Conservation (phyloP, 345 rosid species). For the Populus nigra region DNA sequence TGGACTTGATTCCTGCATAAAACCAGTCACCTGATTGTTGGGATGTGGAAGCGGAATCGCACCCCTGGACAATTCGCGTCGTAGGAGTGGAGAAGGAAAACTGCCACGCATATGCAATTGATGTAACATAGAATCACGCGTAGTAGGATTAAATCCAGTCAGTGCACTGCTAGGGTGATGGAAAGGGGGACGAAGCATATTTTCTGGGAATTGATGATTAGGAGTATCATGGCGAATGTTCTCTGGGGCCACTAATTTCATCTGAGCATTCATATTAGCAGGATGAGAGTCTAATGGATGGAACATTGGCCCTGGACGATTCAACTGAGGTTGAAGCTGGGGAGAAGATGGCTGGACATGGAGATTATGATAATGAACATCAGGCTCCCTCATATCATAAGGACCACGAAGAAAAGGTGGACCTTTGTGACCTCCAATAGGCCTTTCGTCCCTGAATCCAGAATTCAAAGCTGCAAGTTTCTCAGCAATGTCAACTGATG, state of each 20-base stretch:
- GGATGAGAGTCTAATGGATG: slow-evolving; percentile 61
- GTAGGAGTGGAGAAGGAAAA: slow-evolving; percentile 54
- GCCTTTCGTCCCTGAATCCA: slow-evolving; percentile 52
- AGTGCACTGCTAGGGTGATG: slow-evolving; percentile 48
- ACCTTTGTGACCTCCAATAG: slow-evolving; percentile 50
- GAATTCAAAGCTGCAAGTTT: slow-evolving; percentile 63
- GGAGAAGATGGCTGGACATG: slow-evolving; percentile 44
- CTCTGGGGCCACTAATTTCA: slow-evolving; percentile 59
- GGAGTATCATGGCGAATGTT: slow-evolving; percentile 53
- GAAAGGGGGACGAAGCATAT: slow-evolving; percentile 61
- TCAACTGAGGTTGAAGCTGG: slow-evolving; percentile 50
- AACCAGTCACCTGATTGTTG: slow-evolving; percentile 53
- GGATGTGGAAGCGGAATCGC: slow-evolving; percentile 43
- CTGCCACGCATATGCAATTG: slow-evolving; percentile 65
- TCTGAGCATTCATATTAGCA: slow-evolving; percentile 51
- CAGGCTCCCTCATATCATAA: slow-evolving; percentile 46
- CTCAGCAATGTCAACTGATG: slow-evolving; percentile 47
- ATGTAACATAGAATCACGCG: slow-evolving; percentile 54
- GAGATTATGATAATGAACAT: slow-evolving; percentile 41
- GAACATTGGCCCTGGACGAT: slow-evolving; percentile 50
- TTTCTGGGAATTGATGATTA: slow-evolving; percentile 54
- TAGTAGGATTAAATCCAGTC: slow-evolving; percentile 59
- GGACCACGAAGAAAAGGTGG: slow-evolving; percentile 47
- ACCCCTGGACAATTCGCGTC: slow-evolving; percentile 56
- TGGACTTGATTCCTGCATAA: slow-evolving; percentile 51